phyloP scores from a whole-genome alignment of 495 filamentous ascomycete species.

The Sordaria brevicollis region DNA sequence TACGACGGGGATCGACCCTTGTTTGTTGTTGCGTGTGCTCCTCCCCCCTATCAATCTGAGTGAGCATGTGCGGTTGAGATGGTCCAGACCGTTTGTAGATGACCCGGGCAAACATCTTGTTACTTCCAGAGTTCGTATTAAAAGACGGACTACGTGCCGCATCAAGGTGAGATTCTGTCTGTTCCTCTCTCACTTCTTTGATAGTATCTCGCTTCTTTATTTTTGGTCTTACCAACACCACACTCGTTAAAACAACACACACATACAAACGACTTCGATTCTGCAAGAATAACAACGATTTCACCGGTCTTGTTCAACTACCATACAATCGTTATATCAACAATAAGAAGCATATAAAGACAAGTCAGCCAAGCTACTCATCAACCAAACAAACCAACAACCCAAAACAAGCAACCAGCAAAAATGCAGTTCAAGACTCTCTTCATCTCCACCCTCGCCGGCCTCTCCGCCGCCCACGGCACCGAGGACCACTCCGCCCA shows the following conservation, averaged over 20 bases:
- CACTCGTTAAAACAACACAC: neutral
- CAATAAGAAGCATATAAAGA: neutral
- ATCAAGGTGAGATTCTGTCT: neutral
- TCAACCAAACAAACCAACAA: neutral
- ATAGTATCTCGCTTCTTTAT: neutral
- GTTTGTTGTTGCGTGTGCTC: neutral
- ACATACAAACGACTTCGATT: neutral
- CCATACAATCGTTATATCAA: neutral
- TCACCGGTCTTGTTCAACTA: neutral
- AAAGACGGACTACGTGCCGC: neutral
- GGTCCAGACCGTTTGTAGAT: neutral
- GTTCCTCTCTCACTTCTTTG: neutral
- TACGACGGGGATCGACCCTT: neutral
- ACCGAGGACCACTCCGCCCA: neutral
- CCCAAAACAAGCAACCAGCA: neutral
- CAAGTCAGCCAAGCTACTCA: neutral
- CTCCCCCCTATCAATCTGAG: neutral
- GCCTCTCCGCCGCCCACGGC: constrained; percentile 6
- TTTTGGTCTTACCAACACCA: neutral
- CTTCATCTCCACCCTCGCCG: constrained; percentile 15
- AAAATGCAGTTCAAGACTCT: constrained; percentile 18
- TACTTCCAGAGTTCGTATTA: neutral
- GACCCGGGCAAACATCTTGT: neutral
- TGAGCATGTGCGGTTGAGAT: neutral
- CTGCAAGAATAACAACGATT: neutral